Evolutionary conservation across 202 grass and related monocot genomes (phyloP).

Genomic region (Brachypodium distachyon): DNA sequence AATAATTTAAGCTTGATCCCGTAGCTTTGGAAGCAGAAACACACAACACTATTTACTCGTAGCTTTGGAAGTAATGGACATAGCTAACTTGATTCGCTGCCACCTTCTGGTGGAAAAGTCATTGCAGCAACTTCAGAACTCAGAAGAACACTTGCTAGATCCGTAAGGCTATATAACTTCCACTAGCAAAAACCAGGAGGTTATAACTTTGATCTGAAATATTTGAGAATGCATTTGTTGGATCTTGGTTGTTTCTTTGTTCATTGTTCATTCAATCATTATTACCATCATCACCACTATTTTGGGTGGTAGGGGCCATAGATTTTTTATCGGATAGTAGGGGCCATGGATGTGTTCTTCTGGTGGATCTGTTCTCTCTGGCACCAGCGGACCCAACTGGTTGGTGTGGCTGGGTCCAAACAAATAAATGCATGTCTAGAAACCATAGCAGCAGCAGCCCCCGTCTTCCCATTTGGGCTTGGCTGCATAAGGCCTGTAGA

Average conservation of each 20-base stretch:
- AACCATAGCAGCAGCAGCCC: constrained; percentile 28
- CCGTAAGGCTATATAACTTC: neutral
- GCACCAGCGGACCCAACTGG: constrained; percentile 26
- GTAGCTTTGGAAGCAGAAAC: neutral
- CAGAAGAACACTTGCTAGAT: neutral
- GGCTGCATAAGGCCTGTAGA: constrained; percentile 51
- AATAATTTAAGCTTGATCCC: neutral
- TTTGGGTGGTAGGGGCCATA: constrained; percentile 27
- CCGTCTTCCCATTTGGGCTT: constrained; percentile 39
- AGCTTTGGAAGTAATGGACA: neutral
- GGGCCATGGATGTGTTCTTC: constrained; percentile 21
- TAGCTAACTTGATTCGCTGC: neutral
- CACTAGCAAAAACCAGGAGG: neutral
- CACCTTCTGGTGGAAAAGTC: too few relatives aligned
- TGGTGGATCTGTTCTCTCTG: constrained; percentile 60
- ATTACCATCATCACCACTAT: constrained; percentile 26
- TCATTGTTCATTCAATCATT: constrained; percentile 39
- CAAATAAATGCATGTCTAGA: constrained; percentile 52
- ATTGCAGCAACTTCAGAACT: neutral
- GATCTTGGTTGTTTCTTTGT: constrained; percentile 13
- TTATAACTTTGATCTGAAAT: constrained; percentile 11
- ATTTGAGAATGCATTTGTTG: constrained; percentile 9
- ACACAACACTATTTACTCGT: neutral
- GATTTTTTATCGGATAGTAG: too few relatives aligned
- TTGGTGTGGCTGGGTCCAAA: constrained; percentile 38